Evolutionary conservation across 352 stramenopile species (phyloP).

Genomic region (Phytophthora podocarpi): DNA sequence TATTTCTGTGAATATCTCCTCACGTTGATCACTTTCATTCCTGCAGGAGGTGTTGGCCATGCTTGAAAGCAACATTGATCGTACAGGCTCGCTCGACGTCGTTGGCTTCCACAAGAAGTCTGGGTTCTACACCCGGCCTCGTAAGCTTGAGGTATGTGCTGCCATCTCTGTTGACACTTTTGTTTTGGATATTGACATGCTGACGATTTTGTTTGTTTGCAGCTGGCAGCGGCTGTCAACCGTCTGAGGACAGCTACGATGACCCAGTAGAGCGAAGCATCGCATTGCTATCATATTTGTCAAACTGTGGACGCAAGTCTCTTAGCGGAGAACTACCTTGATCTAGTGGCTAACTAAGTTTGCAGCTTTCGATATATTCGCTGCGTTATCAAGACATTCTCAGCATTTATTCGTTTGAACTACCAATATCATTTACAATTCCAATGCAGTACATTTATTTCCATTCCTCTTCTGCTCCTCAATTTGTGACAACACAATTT

Average conservation of each 20-base stretch:
- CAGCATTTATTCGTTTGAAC: too few species aligned
- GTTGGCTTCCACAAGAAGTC: slow-evolving; percentile 60
- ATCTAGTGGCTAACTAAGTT: too few species aligned
- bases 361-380: too few species aligned
- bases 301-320: too few species aligned
- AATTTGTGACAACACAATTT: too few species aligned
- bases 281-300: too few species aligned
- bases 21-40: not conserved
- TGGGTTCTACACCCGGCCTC: slow-evolving; percentile 80
- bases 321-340: too few species aligned
- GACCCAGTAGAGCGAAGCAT: slow-evolving; percentile 58
- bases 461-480: too few species aligned
- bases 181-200: not conserved
- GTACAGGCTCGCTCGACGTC: slow-evolving; percentile 63
- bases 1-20: not conserved
- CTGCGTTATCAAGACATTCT: too few species aligned
- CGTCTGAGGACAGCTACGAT: slow-evolving; percentile 78
- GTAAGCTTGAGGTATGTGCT: slow-evolving; percentile 74
- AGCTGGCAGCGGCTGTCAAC: slow-evolving; percentile 90
- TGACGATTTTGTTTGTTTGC: slow-evolving; percentile 9
- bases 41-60: slow-evolving; percentile 62
- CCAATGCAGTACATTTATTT: too few species aligned
- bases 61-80: slow-evolving; percentile 74
- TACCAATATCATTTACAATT: too few species aligned
- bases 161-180: not conserved